phyloP scores from a whole-genome alignment of 2,329 filamentous ascomycete species.

The Eutypella sp. region DNA sequence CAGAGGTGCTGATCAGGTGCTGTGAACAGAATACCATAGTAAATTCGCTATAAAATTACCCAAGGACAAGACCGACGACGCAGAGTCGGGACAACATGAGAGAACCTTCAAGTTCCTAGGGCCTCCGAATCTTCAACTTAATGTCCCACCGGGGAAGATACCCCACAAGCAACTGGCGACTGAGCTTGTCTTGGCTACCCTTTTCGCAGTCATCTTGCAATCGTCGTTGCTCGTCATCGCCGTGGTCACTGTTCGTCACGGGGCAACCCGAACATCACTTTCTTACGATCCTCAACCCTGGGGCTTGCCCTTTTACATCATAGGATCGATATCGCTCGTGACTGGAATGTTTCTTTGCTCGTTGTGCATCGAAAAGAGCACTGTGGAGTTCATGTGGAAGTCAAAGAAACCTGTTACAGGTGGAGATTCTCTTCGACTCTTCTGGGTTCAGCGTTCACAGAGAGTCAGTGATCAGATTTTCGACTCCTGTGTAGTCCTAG shows the following conservation, averaged over 20 bases:
- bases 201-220: slow-evolving; percentile 4
- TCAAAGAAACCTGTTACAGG: background rate
- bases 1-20: no score
- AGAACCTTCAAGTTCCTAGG: background rate
- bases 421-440: background rate
- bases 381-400: slow-evolving; percentile 2
- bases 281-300: background rate
- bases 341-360: slow-evolving; percentile 9
- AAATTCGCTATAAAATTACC: background rate
- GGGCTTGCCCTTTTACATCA: background rate
- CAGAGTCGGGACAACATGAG: no score
- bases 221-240: slow-evolving; percentile 4
- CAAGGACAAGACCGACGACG: no score
- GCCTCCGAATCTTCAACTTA: slow-evolving; percentile 1
- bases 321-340: slow-evolving; percentile 5
- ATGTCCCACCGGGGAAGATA: background rate
- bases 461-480: slow-evolving; percentile 18
- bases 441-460: slow-evolving; percentile 16
- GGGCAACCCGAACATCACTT: background rate
- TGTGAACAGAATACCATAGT: no score
- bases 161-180: background rate
- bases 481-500: slow-evolving; percentile 10
- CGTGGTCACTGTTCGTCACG: slow-evolving; percentile 2
- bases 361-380: slow-evolving; percentile 6
- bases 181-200: slow-evolving; percentile 1